phyloP scores from a whole-genome alignment of 2,329 filamentous ascomycete genomes.

The Stachybotrys chlorohalonatus region DNA sequence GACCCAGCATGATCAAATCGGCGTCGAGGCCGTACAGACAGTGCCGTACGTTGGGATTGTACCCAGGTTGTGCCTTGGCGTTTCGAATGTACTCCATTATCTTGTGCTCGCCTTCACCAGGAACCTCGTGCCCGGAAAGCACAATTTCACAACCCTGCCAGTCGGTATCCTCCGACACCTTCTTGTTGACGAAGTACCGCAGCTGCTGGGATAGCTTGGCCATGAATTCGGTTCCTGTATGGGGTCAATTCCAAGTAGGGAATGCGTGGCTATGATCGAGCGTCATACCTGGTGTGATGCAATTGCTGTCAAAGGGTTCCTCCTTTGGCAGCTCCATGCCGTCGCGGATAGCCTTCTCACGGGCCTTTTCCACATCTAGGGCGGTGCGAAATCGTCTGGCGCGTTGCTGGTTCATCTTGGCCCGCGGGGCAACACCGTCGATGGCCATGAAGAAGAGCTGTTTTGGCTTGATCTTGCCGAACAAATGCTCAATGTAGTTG shows the following conservation, averaged over 20 bases:
- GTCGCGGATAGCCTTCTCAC: constrained; percentile 84
- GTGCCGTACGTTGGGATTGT: constrained; percentile 88
- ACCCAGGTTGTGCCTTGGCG: constrained; percentile 88
- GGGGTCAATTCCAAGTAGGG: constrained; percentile 6
- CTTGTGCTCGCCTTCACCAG: constrained; percentile 97
- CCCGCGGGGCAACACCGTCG: constrained; percentile 91
- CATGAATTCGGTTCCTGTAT: constrained; percentile 79
- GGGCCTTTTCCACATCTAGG: constrained; percentile 78
- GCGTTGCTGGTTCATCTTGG: constrained; percentile 99
- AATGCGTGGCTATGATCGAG: too few relatives aligned
- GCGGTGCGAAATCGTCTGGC: constrained; percentile 91
- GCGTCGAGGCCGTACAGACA: constrained; percentile 96
- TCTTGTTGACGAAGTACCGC: constrained; percentile 98
- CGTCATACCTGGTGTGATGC: constrained; percentile 74
- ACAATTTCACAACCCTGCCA: constrained; percentile 98
- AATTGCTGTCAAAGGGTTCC: constrained; percentile 96
- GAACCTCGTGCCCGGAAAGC: constrained; percentile 93
- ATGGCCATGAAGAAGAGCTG: constrained; percentile 99
- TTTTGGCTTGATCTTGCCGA: constrained; percentile 97
- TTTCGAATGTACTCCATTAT: constrained; percentile 99
- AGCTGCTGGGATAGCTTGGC: constrained; percentile 87
- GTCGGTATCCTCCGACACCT: constrained; percentile 90
- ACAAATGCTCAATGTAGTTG: constrained; percentile 98
- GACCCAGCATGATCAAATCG: constrained; percentile 95
- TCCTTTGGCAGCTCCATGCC: constrained; percentile 92